Evolutionary conservation across 2,329 filamentous ascomycete species (phyloP).

Genomic region (Emydomyces testavorans): DNA sequence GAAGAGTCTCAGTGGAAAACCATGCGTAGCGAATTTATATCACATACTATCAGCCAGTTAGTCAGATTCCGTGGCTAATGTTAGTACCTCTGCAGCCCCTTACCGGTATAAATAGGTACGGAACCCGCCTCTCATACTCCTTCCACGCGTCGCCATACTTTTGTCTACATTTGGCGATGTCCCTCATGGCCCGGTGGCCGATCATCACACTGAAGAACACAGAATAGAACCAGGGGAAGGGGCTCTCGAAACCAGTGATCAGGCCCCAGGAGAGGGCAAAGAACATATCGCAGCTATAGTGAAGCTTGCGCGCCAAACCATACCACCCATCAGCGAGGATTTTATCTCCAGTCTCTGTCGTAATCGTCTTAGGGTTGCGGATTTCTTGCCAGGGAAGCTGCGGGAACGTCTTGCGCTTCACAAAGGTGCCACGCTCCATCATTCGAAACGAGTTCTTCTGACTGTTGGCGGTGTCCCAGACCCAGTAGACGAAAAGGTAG

Average conservation of each 20-base stretch:
- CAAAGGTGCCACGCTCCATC: constrained; percentile 56
- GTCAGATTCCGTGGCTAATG: too few relatives aligned
- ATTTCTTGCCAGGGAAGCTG: constrained; percentile 76
- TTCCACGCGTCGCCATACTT: constrained; percentile 78
- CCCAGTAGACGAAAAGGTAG: constrained; percentile 74
- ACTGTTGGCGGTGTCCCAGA: constrained; percentile 83
- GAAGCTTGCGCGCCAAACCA: constrained; percentile 60
- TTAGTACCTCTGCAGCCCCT: too few relatives aligned
- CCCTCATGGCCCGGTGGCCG: constrained; percentile 60
- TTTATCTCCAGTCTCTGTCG: constrained; percentile 58
- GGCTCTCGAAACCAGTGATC: constrained; percentile 67
- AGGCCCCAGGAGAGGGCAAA: constrained; percentile 68
- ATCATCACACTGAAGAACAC: constrained; percentile 73
- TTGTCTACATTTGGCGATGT: constrained; percentile 60
- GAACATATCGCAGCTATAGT: constrained; percentile 68
- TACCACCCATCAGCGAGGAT: constrained; percentile 78
- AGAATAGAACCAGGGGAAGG: constrained; percentile 83
- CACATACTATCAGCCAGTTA: too few relatives aligned
- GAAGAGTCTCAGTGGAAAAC: not conserved
- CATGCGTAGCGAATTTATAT: not conserved
- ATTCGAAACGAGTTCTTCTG: constrained; percentile 87
- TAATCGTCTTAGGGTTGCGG: constrained; percentile 66
- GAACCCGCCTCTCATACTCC: constrained; percentile 67
- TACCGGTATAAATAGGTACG: constrained; percentile 71
- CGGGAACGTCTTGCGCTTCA: constrained; percentile 69